Evolutionary conservation across 2,329 filamentous ascomycete species (phyloP), one percentile per base, ranked within the genome.

Genomic region (Dactylonectria estremocensis): DNA sequence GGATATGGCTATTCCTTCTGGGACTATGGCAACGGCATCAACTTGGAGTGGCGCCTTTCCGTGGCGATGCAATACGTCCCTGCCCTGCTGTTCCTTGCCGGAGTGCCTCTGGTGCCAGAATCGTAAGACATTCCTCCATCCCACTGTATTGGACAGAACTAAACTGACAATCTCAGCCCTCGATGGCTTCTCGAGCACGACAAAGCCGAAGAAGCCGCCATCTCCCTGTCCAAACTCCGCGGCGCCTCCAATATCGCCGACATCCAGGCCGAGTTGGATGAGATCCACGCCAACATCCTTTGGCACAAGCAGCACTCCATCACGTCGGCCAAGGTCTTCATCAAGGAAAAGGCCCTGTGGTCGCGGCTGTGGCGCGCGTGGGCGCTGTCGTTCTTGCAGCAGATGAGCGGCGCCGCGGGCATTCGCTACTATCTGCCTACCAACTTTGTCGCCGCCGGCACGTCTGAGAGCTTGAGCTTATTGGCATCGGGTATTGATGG

Each of bases 371-470:
- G 88, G 88, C 83, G 88, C 18, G 87, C 87, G 1, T 83, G 86
- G 0, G 77, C 89, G 1, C 80, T 90, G 5, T 87, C 89, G 74
- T 89, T 90, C 76, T 87, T 90, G 85, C 85, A 86, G 0, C 87
- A 89, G 70, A 87, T 89, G 85, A 89, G 86, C 69, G 61, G 88
- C 20, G 87, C 87, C 14, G 87, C 87, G 0, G 87, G 87, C 3
- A 89, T 90, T 81, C 89, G 90, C 71, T 89, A 90, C 71, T 89
- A 89, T 70, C 81, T 90, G 0, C 88, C 88, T 0, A 84, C 83
- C 0, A 84, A 89, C 9, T 85, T 90, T 65, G 76, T 81, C 58
- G 83, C 83, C 3, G 78, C 90, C 2, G 88, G 88, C 0, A 76
- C 89, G 1, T 78, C 80, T 43, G 83, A 82, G 6, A 81, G 84